phyloP scores from a whole-genome alignment of 352 stramenopile genomes.

The Pythium myriotylum region DNA sequence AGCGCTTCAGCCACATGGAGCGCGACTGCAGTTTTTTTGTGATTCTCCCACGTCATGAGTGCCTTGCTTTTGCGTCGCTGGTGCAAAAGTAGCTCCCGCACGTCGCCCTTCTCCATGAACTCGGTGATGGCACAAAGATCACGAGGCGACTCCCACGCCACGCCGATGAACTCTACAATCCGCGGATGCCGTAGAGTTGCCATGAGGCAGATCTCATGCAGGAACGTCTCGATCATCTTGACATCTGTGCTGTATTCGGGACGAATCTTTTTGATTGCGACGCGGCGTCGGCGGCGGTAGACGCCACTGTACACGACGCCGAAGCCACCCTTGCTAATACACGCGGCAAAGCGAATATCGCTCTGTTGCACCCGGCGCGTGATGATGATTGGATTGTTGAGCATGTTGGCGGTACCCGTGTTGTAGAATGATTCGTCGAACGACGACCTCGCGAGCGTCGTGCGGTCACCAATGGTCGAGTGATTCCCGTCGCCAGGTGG shows the following conservation, averaged over 20 bases:
- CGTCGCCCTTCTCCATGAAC: constrained; percentile 28
- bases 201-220: constrained; percentile 34
- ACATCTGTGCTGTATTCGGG: constrained; percentile 17
- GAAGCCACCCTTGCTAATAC: constrained; percentile 27
- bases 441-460: not conserved
- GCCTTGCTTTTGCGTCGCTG: not conserved
- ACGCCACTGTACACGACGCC: constrained; percentile 33
- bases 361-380: constrained; percentile 15
- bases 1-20: constrained; percentile 61
- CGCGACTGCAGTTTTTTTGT: constrained; percentile 48
- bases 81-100: constrained; percentile 10
- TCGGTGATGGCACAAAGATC: constrained; percentile 29
- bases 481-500: not conserved
- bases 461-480: not conserved
- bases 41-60: constrained; percentile 32
- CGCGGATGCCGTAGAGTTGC: constrained; percentile 23
- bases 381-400: constrained; percentile 24
- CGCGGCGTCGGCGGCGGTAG: constrained; percentile 15
- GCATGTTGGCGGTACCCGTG: constrained; percentile 12
- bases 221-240: constrained; percentile 29
- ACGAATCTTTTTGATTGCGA: constrained; percentile 35
- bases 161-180: constrained; percentile 32
- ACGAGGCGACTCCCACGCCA: constrained; percentile 19
- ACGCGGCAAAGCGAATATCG: constrained; percentile 10
- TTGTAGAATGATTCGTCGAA: constrained; percentile 13